phyloP scores from a whole-genome alignment of 2,329 filamentous ascomycete species.

The Monilinia laxa region DNA sequence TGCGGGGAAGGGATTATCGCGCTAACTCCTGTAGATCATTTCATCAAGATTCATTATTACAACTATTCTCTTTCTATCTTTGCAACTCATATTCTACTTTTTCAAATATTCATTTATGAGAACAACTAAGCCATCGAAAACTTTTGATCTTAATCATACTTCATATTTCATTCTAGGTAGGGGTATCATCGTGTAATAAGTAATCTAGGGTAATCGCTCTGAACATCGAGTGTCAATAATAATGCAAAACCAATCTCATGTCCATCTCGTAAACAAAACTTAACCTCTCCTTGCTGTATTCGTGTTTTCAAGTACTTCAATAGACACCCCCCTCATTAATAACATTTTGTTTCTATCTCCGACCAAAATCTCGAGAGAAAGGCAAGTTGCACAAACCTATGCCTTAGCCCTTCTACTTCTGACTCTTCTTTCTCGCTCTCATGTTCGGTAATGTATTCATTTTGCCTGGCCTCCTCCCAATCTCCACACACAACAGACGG shows the following conservation, averaged over 20 bases:
- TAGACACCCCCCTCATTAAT: not conserved
- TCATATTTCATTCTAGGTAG: constrained; percentile 24
- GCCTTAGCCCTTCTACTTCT: constrained; percentile 24
- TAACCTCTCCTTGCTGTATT: not conserved
- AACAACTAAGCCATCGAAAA: not conserved
- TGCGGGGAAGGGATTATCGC: not conserved
- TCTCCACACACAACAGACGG: constrained; percentile 84
- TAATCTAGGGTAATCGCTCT: constrained; percentile 16
- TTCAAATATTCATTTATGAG: not conserved
- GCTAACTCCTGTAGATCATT: not conserved
- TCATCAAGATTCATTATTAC: too few relatives aligned
- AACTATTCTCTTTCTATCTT: not conserved
- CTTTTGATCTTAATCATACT: constrained; percentile 12
- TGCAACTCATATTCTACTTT: not conserved
- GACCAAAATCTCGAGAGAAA: not conserved
- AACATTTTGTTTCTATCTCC: not conserved
- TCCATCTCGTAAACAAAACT: not conserved
- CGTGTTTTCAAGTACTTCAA: not conserved
- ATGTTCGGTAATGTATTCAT: constrained; percentile 57
- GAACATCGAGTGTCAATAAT: not conserved
- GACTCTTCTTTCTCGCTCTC: constrained; percentile 54
- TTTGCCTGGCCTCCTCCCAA: constrained; percentile 71
- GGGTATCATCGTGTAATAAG: constrained; percentile 32
- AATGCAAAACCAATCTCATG: not conserved
- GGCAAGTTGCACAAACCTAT: not conserved